phyloP scores from a whole-genome alignment of 352 stramenopile species.

The Elongisporangium anandrum region DNA sequence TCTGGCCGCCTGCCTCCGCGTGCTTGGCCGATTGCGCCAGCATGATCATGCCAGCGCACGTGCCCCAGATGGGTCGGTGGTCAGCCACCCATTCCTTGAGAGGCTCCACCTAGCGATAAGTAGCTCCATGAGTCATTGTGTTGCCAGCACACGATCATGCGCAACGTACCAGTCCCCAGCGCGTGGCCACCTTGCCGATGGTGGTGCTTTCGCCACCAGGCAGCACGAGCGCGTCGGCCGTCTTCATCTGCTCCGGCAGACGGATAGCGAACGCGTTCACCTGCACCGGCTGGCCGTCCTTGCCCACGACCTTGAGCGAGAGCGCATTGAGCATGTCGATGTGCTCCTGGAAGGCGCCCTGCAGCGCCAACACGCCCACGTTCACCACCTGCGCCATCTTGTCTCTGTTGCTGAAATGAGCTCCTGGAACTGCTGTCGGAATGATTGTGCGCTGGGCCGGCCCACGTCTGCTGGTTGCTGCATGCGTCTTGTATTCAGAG shows the following conservation, averaged over 20 bases:
- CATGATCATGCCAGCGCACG: slow-evolving; percentile 97
- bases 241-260: slow-evolving; percentile 70
- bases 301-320: slow-evolving; percentile 15
- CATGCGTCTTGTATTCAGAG: neutral
- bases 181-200: slow-evolving; percentile 90
- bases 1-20: slow-evolving; percentile 89
- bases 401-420: slow-evolving; percentile 4
- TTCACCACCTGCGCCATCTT: slow-evolving; percentile 23
- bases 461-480: neutral
- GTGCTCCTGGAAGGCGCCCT: slow-evolving; percentile 91
- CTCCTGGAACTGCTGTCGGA: neutral
- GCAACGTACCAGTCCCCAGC: slow-evolving; percentile 59
- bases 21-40: slow-evolving; percentile 82
- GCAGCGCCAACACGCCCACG: slow-evolving; percentile 86
- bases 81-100: slow-evolving; percentile 75
- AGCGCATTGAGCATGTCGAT: slow-evolving; percentile 72
- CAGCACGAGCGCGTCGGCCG: slow-evolving; percentile 91
- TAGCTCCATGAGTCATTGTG: too few species aligned
- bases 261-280: slow-evolving; percentile 72
- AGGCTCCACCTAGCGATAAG: slow-evolving; percentile 40
- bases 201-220: slow-evolving; percentile 95
- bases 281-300: slow-evolving; percentile 19
- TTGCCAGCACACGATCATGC: neutral
- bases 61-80: slow-evolving; percentile 91
- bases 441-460: slow-evolving; percentile 1